Base-by-base conservation (phyloP, 2,329 filamentous ascomycete species). In the Trichoderma endophyticum region DNA sequence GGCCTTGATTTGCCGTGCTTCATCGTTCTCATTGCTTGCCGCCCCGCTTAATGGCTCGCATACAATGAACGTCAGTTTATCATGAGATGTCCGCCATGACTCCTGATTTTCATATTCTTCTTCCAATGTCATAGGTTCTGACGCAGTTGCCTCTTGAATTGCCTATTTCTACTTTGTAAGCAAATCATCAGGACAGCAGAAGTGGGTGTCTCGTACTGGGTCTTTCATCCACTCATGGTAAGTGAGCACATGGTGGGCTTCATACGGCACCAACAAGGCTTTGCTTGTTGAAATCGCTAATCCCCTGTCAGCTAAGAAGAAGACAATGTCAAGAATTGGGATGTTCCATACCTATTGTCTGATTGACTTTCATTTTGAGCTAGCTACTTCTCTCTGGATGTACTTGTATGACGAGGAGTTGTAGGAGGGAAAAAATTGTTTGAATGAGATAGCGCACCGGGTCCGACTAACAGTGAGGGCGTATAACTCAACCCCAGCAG, bases 181-280 rank as follows among this genome's bases (percentile, higher is more conserved):
- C 57, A 48, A 36, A 12, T 4, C 3, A 24, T 11, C 7, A 61
- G 7, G 11, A 8, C 5, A 39, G 8, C 24, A 4, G 26, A 6
- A 62, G 32, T 57, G 4, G 34, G 26, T 18, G 3, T 15, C 0
- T 14, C n/a, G 34, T 79, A 88, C 92, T 66, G 91, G 87, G 77
- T 96, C 91, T 84, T 95, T 88, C 95, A 98, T 98, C 95, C 95
- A 98, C 77, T 86, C 84, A 79, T 97, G 93, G 80, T 98, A 98
- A 48, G 87, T 90, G 18, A 86, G 86, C 28, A 98, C 95, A 84
- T 98, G 95, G 78, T 90, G 92, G 48, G 86, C 82, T 74, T 91
- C 91, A 81, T 98, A 98, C 0, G 95, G 95, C 11, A 97, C 94
- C 11, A 98, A 87, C 21, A 97, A 87, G 59, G 93, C 84, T 64